These are phyloP conservation scores for Diospyros lotus DNA, from an alignment of 148 eudicot genomes.

Conservation along the genomic window DNA sequence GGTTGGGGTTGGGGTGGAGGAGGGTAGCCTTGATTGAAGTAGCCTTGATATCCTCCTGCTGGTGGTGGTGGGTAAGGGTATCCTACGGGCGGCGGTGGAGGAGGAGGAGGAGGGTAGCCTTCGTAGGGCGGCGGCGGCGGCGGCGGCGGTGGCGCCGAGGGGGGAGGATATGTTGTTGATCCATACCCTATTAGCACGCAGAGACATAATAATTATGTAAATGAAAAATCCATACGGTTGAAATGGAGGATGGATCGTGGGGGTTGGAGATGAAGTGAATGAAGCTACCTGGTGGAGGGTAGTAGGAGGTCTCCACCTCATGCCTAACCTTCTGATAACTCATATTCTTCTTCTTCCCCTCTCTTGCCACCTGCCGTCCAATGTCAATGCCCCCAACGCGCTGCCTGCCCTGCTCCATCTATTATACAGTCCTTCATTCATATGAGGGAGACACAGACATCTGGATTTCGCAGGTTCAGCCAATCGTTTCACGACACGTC, in stretches of 20 bases:
- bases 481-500: no score
- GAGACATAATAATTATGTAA: no score
- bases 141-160: constrained; percentile 37
- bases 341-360: background rate
- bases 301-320: no score
- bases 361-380: no score
- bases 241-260: no score
- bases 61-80: constrained; percentile 36
- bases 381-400: no score
- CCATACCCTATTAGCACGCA: constrained; percentile 26
- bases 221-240: no score
- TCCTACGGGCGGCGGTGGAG: constrained; percentile 28
- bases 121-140: constrained; percentile 37
- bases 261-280: no score
- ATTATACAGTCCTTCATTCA: no score
- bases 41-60: constrained; percentile 49
- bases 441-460: no score
- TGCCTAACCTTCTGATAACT: constrained; percentile 19
- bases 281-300: constrained; percentile 15
- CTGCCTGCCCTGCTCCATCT: no score
- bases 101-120: constrained; percentile 37
- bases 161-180: constrained; percentile 34
- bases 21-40: constrained; percentile 52
- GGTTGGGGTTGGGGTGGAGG: constrained; percentile 47
- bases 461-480: no score